Conservation (phyloP, 768 basidiomycete genomes). For the Asterophora lycoperdoides region DNA sequence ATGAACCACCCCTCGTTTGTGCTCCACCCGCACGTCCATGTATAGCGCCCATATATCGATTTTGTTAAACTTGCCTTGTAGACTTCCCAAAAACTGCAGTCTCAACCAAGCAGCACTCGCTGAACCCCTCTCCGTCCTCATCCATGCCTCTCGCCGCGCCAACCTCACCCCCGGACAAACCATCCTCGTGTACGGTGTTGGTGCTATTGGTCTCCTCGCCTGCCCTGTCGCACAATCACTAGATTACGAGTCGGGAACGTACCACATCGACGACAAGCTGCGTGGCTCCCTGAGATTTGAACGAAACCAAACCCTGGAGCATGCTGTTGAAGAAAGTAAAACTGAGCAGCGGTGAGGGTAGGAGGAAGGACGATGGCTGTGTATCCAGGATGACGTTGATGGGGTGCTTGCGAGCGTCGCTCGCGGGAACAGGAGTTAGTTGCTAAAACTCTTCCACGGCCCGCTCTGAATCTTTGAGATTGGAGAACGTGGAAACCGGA, state of each 20-base stretch:
- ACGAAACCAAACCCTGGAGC: constrained; percentile 40
- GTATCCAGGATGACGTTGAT: constrained; percentile 49
- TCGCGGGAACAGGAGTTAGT: constrained; percentile 29
- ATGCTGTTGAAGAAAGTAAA: constrained; percentile 41
- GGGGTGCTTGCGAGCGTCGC: constrained; percentile 32
- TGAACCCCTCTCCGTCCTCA: constrained; percentile 90
- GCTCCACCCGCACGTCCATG: constrained; percentile 72
- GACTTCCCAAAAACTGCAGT: constrained; percentile 70
- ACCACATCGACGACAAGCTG: constrained; percentile 59
- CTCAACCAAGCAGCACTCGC: constrained; percentile 85
- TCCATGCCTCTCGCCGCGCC: constrained; percentile 55
- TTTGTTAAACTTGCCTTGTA: constrained; percentile 23
- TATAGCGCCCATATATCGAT: not conserved
- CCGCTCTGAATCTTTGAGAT: constrained; percentile 3
- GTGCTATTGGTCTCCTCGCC: constrained; percentile 89
- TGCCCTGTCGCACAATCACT: constrained; percentile 70
- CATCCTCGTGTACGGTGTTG: constrained; percentile 88
- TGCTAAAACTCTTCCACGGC: constrained; percentile 37
- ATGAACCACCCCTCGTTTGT: constrained; percentile 89
- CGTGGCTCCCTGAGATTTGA: constrained; percentile 45
- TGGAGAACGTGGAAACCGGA: not conserved
- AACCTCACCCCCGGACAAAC: constrained; percentile 48
- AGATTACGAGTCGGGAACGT: constrained; percentile 16
- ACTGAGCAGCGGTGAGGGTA: too few relatives aligned
- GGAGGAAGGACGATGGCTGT: constrained; percentile 40